Conservation (phyloP, 495 filamentous ascomycete species). For the Symbiotaphrina buchneri region DNA sequence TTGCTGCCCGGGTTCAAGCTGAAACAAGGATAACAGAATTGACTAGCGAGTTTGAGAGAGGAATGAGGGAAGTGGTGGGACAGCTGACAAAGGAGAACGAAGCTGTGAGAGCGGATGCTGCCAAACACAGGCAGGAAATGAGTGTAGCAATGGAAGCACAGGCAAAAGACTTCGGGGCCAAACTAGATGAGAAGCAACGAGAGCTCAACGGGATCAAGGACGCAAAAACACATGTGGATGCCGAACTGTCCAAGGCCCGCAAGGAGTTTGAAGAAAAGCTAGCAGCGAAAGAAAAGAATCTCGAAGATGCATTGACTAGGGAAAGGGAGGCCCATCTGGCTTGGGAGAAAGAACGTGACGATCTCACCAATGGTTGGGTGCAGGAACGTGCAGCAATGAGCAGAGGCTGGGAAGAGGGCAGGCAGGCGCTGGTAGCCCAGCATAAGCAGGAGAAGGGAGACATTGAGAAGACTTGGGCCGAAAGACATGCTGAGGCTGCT, state of each 20-base stretch:
- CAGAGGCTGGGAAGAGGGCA: constrained; percentile 6
- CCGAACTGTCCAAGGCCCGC: constrained; percentile 1
- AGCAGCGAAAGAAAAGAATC: constrained; percentile 1
- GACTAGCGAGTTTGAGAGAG: not conserved
- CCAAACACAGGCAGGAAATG: constrained; percentile 8
- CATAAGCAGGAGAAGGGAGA: constrained; percentile 3
- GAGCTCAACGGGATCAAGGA: not conserved
- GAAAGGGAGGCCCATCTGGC: constrained; percentile 10
- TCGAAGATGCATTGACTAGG: constrained; percentile 9
- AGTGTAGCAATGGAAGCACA: constrained; percentile 1
- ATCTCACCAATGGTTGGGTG: constrained; percentile 8
- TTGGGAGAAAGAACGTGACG: constrained; percentile 8
- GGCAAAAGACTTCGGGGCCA: not conserved
- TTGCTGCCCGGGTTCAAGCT: no score
- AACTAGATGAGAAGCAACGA: constrained; percentile 3
- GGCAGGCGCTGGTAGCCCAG: not conserved
- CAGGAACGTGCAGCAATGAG: constrained; percentile 8
- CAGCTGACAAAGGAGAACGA: constrained; percentile 7
- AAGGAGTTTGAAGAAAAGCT: constrained; percentile 6
- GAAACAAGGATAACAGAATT: no score
- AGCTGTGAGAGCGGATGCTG: constrained; percentile 7
- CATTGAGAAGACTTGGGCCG: constrained; percentile 1
- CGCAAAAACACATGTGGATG: constrained; percentile 6
- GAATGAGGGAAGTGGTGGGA: constrained; percentile 6
- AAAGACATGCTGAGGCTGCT: not conserved